These are phyloP conservation scores for Euphorbia pulcherrima DNA, from an alignment of 345 rosid species.

Conservation along the genomic window DNA sequence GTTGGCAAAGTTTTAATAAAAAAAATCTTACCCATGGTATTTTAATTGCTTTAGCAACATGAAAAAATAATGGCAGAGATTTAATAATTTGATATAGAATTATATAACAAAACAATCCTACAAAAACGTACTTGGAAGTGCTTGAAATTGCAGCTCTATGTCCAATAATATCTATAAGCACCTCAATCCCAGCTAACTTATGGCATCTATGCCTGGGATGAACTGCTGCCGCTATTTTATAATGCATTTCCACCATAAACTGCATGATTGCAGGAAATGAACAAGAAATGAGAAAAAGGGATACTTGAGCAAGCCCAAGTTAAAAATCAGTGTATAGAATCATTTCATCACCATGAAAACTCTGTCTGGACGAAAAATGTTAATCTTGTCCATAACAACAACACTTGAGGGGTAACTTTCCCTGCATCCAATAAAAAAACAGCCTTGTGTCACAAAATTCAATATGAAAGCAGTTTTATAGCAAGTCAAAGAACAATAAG, in stretches of 20 bases:
- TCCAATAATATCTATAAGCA: constrained; percentile 69
- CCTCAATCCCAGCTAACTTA: constrained; percentile 74
- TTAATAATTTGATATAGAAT: background rate
- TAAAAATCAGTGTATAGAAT: constrained; percentile 6
- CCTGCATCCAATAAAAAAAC: constrained; percentile 42
- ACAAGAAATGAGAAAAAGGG: constrained; percentile 9
- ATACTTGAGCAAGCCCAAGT: constrained; percentile 10
- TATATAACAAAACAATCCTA: background rate
- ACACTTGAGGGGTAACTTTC: constrained; percentile 35
- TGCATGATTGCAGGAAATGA: constrained; percentile 34
- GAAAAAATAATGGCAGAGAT: background rate
- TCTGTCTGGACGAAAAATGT: constrained; percentile 86
- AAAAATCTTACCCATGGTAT: too few species aligned
- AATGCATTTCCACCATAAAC: constrained; percentile 83
- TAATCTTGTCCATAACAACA: constrained; percentile 67
- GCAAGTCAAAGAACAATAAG: constrained; percentile 14
- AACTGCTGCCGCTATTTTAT: constrained; percentile 62
- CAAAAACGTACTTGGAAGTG: constrained; percentile 52
- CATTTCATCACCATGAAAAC: constrained; percentile 70
- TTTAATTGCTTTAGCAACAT: background rate
- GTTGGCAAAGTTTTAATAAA: too few species aligned
- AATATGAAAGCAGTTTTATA: constrained; percentile 18
- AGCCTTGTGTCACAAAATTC: constrained; percentile 6
- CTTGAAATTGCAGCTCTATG: constrained; percentile 71
- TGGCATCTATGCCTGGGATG: constrained; percentile 78